Base-by-base conservation (phyloP, 345 rosid genomes). In the Bruguiera parviflora region DNA sequence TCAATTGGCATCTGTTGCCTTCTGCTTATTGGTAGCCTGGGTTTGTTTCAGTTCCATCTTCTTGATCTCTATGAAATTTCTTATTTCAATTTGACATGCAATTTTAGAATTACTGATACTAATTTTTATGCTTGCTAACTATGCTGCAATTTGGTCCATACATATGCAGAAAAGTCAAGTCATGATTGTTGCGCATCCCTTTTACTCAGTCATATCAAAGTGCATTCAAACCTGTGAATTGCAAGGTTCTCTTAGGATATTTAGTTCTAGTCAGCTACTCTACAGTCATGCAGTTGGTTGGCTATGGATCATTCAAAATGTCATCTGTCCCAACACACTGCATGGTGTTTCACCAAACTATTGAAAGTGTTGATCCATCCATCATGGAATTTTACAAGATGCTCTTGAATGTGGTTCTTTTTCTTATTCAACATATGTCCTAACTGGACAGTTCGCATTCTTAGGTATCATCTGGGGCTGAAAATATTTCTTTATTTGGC, bases 21-120 rank as follows among this genome's bases (percentile, higher is more conserved):
- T 95, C 85, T 95, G 97, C 84, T 87, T 95, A 71, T 90, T 95
- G 76, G 95, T 91, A 62, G 99, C 99, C 65, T 95, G 99, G 98
- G 99, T 95, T 76, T 70, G 93, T 66, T 73, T 69, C 70, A 46
- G 77, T 77, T 56, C 68, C 82, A 66, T 43, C 32, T 77, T 76
- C 55, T 72, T 49, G 24, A 51, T 61, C 18, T 24, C 31, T 61
- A 19, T 1, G 1, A 59, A 61, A 65, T 28, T 80, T 59, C 53
- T 74, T n/a, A 39, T 20, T 60, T 43, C 21, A n/a, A 24, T 46
- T 47, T 4, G 43, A 29, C 18, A 49, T 19, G 29, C 61, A n/a
- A 20, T 11, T 16, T 25, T 47, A 46, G 11, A 27, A 9, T 55
- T 21, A 21, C 11, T 3, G 59, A 4, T 55, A 32, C 22, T 67